phyloP scores from a whole-genome alignment of 345 rosid species.

The Rhizophora apiculata region DNA sequence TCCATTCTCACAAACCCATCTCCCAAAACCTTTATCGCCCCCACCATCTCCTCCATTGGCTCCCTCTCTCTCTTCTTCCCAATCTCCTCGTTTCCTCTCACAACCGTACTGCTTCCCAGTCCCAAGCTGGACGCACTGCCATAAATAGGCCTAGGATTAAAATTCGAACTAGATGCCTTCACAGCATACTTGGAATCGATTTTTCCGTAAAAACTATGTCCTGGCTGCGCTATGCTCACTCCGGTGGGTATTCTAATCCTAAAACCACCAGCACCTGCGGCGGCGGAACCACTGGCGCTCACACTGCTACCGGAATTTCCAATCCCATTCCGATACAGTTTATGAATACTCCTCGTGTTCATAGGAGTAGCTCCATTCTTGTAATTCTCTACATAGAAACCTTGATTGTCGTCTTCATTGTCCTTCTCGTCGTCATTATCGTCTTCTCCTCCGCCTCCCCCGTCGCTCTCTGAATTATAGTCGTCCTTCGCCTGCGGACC shows the following conservation, averaged over 20 bases:
- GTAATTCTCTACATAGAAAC: conserved; percentile 30
- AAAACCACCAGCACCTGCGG: conserved; percentile 40
- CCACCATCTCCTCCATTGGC: conserved; percentile 66
- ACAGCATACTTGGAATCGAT: conserved; percentile 2
- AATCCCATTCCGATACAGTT: conserved; percentile 54
- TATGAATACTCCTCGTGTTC: conserved; percentile 49
- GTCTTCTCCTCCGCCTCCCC: conserved; percentile 5
- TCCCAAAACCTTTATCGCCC: conserved; percentile 77
- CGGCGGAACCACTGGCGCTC: conserved; percentile 9
- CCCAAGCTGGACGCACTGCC: background rate
- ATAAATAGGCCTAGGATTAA: conserved; percentile 18
- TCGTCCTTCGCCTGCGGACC: conserved; percentile 39
- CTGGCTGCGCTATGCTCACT: conserved; percentile 73
- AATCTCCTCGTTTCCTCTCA: conserved; percentile 37
- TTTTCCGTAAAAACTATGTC: conserved; percentile 29
- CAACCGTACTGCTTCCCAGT: conserved; percentile 32
- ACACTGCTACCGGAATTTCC: conserved; percentile 32
- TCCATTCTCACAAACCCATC: conserved; percentile 81
- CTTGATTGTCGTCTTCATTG: conserved; percentile 43
- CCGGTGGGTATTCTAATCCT: conserved; percentile 79
- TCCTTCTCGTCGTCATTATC: conserved; percentile 37
- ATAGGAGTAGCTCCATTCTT: conserved; percentile 31
- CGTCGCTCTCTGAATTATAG: conserved; percentile 35
- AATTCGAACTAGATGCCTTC: conserved; percentile 3
- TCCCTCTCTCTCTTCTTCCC: conserved; percentile 43